Evolutionary conservation across 2,329 filamentous ascomycete species (phyloP), one percentile per base, ranked within the genome.

Genomic region (Colletotrichum coccodes): DNA sequence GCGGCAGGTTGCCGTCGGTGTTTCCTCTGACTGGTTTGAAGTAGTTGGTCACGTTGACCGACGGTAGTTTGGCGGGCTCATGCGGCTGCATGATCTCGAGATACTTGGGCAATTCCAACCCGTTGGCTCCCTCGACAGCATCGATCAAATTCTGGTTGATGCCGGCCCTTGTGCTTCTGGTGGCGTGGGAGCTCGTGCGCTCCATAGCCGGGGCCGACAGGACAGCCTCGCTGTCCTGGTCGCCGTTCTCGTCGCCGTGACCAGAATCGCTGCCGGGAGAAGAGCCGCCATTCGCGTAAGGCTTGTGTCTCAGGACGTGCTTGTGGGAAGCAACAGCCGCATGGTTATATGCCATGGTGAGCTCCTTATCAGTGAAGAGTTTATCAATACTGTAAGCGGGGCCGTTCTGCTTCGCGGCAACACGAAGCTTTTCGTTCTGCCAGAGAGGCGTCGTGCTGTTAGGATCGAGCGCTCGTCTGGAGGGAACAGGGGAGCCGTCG

Each of bases 311-410:
- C 60, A 90, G 78, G 64, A 91, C 84, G 73, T 90, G 87, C 70
- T 88, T 87, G 76, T 91, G 87, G 9, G 90, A 86, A 2, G 89
- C 89, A 23, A 90, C 74, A 34, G 90, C 89, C 6, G 90, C 87
- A 5, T 83, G 80, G 69, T 91, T 91, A 76, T 91, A 91, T 32
- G 88, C 88, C 82, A 92, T 85, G 5, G 87, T 85, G 34, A 92
- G 83, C 79, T 92, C 90, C 78, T 90, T 91, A 73, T 92, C 90
- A 0, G 90, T 92, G 58, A 92, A 92, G 42, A 92, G 85, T 80
- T 91, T 91, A 73, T 92, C 89, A 68, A 92, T 87, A 75, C 87
- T 91, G 76, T 90, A 91, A 2, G 89, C 79, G 0, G 88, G 85
- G 9, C 87, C 89, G 23, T 87, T 85, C 73, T 89, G 85, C 75